Percentiles rank a stretch among this genome's conserved stretches.
These are phyloP conservation scores for Lecanicillium sp. DNA, from an alignment of 2,329 filamentous ascomycete genomes.

Conservation along the genomic window DNA sequence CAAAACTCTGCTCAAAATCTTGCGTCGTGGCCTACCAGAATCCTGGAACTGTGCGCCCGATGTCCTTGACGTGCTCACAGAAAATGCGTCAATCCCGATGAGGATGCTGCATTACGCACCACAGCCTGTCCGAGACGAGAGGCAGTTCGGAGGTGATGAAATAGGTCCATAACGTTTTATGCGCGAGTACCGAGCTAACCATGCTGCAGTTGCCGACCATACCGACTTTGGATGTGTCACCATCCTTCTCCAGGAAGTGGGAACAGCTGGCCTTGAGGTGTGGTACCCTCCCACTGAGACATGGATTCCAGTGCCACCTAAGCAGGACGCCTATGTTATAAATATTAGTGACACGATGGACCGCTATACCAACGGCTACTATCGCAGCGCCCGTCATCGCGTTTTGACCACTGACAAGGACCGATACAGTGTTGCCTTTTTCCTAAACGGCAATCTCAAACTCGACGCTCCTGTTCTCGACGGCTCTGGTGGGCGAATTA, in stretches of 20 bases:
- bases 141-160: constrained; percentile 17
- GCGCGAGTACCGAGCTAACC: too few species aligned
- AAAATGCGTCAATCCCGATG: too few species aligned
- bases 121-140: constrained; percentile 13
- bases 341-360: constrained; percentile 30
- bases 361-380: constrained; percentile 20
- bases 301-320: constrained; percentile 22
- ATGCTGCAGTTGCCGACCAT: too few species aligned
- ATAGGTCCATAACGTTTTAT: too few species aligned
- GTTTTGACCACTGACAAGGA: constrained; percentile 18
- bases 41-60: too few species aligned
- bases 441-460: too few species aligned
- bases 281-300: constrained; percentile 16
- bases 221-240: constrained; percentile 23
- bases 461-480: too few species aligned
- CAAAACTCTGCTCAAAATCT: too few species aligned
- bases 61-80: too few species aligned
- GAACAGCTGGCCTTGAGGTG: constrained; percentile 20
- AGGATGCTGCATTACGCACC: constrained; percentile 20
- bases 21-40: too few species aligned
- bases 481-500: too few species aligned
- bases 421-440: too few species aligned
- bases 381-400: constrained; percentile 20
- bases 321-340: constrained; percentile 25
- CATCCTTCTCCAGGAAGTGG: constrained; percentile 21